Evolutionary conservation across 2,329 filamentous ascomycete species (phyloP), one percentile per base, ranked within the genome.

Genomic region (Byssoonygena ceratinophila): DNA sequence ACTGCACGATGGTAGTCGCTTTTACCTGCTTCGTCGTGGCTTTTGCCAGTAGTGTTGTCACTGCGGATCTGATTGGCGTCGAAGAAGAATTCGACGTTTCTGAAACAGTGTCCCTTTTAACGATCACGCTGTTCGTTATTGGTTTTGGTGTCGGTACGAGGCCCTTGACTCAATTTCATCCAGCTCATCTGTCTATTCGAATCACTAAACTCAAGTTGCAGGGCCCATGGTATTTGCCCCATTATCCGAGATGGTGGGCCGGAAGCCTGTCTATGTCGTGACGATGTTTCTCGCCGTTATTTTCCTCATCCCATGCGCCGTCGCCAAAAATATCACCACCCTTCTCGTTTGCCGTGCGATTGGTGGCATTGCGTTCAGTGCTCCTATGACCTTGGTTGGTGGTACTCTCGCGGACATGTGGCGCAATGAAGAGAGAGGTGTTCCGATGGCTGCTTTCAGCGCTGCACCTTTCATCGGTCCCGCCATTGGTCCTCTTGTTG

Each of bases 371-470:
- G 85, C 85, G 4, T 91, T 91, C 64, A 89, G 84, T 9, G 87
- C 87, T 0, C 87, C 87, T 1, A 91, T 94, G 84, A 91, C 87
- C 0, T 75, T 92, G 1, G 87, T 90, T 7, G 87, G 87, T 40
- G 87, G 87, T 7, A 91, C 85, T 0, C 70, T 94, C 4, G 84
- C 87, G 9, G 87, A 94, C 70, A 68, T 92, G n/a, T 94, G 86
- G 86, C 81, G 72, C 54, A 87, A 83, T 47, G 87, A 92, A 64
- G 87, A 94, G 68, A 78, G 87, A 50, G 87, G 87, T 61, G 83
- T 92, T 1, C 85, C 87, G 16, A 92, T 94, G 87, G 87, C 87
- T 2, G 84, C 85, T 14, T 94, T 92, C 66, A 84, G 80, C 11
- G 86, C 87, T 1, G 87, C 87, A 0, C 87, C 87, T 0, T 92